Conservation (phyloP, 305 asterid species). For the Lippia alba region DNA sequence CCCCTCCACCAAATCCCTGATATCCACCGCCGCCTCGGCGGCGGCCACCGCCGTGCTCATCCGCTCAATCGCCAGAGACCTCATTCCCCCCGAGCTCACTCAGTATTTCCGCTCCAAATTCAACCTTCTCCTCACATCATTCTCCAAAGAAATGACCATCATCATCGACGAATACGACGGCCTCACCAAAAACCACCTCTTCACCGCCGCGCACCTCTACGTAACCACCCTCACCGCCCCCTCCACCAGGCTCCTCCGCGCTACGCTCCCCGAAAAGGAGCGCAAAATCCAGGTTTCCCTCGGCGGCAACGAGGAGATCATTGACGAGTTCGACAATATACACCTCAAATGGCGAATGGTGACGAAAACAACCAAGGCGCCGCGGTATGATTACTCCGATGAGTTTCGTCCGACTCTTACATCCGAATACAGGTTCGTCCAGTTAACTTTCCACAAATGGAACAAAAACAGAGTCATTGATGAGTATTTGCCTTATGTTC, state of each 20-base stretch:
- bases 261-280: constrained; percentile 43
- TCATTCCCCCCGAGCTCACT: constrained; percentile 48
- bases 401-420: not conserved
- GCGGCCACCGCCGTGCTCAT: constrained; percentile 59
- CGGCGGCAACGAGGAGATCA: constrained; percentile 39
- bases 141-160: constrained; percentile 42
- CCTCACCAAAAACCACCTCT: constrained; percentile 49
- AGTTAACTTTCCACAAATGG: constrained; percentile 43
- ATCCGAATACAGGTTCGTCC: constrained; percentile 31
- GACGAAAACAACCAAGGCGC: not conserved
- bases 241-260: constrained; percentile 29
- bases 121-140: constrained; percentile 12
- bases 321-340: constrained; percentile 38
- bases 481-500: constrained; percentile 56
- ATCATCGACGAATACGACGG: constrained; percentile 57
- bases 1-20: constrained; percentile 36
- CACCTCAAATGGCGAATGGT: constrained; percentile 44
- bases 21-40: constrained; percentile 53
- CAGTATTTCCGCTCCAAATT: constrained; percentile 21
- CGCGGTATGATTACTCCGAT: not conserved
- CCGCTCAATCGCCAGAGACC: constrained; percentile 43
- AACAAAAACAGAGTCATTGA: constrained; percentile 33
- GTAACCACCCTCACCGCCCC: constrained; percentile 27
- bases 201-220: constrained; percentile 46
- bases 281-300: constrained; percentile 36